Conservation (phyloP, 75 land plant genomes). For the Adiantum capillusveneris region DNA sequence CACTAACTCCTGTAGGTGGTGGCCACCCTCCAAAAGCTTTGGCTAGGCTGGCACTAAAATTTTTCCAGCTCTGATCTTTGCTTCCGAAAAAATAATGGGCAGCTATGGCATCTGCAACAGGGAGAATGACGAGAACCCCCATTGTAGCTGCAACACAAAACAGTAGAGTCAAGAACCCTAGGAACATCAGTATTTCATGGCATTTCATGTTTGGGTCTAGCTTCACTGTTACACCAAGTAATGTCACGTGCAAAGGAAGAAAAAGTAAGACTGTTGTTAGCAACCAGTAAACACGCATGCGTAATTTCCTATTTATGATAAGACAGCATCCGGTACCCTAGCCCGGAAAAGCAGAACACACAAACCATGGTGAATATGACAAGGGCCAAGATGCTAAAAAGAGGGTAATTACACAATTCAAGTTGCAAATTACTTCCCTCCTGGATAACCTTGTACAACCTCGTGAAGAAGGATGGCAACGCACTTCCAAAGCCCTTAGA, state of each 20-base stretch:
- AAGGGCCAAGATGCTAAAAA: constrained; percentile 59
- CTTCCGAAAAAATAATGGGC: constrained; percentile 20
- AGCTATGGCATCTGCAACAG: constrained; percentile 57
- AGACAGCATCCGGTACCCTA: constrained; percentile 62
- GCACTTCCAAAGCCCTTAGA: constrained; percentile 27
- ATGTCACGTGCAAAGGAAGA: constrained; percentile 60
- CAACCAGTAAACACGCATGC: constrained; percentile 57
- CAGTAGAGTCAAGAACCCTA: constrained; percentile 44
- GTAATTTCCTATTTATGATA: constrained; percentile 75
- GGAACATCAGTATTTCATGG: constrained; percentile 46
- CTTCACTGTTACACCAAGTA: constrained; percentile 81
- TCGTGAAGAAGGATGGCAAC: constrained; percentile 63
- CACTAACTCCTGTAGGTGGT: constrained; percentile 3
- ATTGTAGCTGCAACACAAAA: constrained; percentile 45
- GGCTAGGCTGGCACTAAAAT: constrained; percentile 7
- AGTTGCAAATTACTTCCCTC: constrained; percentile 10
- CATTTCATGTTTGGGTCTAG: constrained; percentile 26
- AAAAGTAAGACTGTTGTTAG: constrained; percentile 48
- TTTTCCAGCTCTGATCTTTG: neutral
- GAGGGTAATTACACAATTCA: constrained; percentile 64
- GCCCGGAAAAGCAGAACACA: constrained; percentile 49
- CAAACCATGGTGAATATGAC: constrained; percentile 53
- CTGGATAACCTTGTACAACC: constrained; percentile 9
- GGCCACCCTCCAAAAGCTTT: constrained; percentile 29
- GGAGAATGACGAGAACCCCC: constrained; percentile 52